phyloP scores from a whole-genome alignment of 1,284 basidiomycete genomes.

The Mycosarcoma mackinlayi region DNA sequence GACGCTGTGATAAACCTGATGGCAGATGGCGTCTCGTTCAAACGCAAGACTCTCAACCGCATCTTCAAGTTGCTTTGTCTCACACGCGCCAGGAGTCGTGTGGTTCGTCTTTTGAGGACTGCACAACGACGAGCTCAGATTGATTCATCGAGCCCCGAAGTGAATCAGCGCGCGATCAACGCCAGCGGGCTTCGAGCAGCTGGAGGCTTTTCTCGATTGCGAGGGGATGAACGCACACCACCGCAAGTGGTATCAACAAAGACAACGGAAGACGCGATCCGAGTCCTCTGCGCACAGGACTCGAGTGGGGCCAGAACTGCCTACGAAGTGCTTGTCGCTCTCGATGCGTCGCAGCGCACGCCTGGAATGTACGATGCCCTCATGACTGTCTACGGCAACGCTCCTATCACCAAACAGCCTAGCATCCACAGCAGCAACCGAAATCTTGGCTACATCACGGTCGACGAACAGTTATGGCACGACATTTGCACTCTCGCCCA shows the following conservation, averaged over 20 bases:
- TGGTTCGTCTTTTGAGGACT: constrained; percentile 23
- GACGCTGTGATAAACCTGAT: constrained; percentile 33
- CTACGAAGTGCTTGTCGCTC: constrained; percentile 27
- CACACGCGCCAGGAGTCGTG: constrained; percentile 15
- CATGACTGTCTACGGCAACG: constrained; percentile 32
- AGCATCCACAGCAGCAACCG: neutral
- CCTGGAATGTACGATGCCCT: constrained; percentile 47
- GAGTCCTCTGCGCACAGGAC: constrained; percentile 34
- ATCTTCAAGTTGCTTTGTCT: constrained; percentile 27
- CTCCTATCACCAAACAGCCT: neutral
- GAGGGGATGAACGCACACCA: neutral
- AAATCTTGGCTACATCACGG: neutral
- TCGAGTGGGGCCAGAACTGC: constrained; percentile 23
- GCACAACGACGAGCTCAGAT: constrained; percentile 26
- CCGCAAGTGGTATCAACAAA: constrained; percentile 33
- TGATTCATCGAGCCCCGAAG: neutral
- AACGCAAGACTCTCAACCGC: constrained; percentile 16
- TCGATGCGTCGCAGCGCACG: constrained; percentile 29
- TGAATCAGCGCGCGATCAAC: neutral
- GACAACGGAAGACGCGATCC: constrained; percentile 13
- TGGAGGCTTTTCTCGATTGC: constrained; percentile 23
- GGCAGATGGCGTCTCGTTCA: constrained; percentile 31
- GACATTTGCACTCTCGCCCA: constrained; percentile 23
- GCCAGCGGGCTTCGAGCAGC: constrained; percentile 19
- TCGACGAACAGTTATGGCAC: constrained; percentile 35